Conservation (phyloP, 2,329 filamentous ascomycete species). For the Fusarium odoratissimum region DNA sequence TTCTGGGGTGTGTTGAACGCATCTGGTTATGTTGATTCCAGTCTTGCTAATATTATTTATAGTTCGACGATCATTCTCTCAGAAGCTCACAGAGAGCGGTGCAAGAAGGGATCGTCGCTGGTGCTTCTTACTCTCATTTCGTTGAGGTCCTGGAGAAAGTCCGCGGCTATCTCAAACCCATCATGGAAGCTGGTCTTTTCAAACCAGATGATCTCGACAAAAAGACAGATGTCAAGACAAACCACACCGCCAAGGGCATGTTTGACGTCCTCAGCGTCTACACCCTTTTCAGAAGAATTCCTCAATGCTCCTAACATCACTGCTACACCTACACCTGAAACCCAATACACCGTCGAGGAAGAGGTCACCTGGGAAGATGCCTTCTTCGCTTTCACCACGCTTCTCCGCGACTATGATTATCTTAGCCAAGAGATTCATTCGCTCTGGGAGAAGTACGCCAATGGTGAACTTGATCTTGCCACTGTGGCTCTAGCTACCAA, state of each 20-base stretch:
- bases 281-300: conserved; percentile 24
- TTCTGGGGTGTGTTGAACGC: conserved; percentile 10
- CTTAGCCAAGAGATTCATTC: conserved; percentile 12
- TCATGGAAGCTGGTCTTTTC: conserved; percentile 17
- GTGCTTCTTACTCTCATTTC: conserved; percentile 30
- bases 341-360: conserved; percentile 24
- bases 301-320: conserved; percentile 24
- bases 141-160: conserved; percentile 38
- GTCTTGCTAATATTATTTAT: background rate
- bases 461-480: conserved; percentile 24
- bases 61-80: conserved; percentile 28
- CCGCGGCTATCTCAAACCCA: conserved; percentile 24
- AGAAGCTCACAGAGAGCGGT: conserved; percentile 1
- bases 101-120: background rate
- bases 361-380: conserved; percentile 12
- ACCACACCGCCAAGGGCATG: conserved; percentile 7
- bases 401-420: conserved; percentile 10
- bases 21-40: rapidly evolving
- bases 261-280: conserved; percentile 32
- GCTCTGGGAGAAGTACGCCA: conserved; percentile 20
- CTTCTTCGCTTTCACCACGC: conserved; percentile 21
- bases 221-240: background rate
- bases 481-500: conserved; percentile 37
- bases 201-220: background rate
- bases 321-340: background rate